Evolutionary conservation across 108 stramenopile genomes (phyloP), one percentile per base, ranked within the genome.

Genomic region (Cyclotella kingstonii): DNA sequence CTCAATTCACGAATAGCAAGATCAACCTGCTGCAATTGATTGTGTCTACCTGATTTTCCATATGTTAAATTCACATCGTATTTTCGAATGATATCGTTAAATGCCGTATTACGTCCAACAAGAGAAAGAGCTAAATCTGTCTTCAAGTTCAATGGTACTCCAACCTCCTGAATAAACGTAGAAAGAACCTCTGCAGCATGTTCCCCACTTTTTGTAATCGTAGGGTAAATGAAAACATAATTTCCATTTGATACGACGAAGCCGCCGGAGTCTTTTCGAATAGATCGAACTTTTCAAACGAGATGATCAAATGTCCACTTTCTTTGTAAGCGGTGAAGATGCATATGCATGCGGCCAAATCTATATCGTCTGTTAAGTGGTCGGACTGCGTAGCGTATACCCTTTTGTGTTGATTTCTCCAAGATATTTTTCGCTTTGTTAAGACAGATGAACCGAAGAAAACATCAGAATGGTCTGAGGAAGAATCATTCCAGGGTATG

Each of bases 371-470:
- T 39, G 6, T 27, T 27, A 3, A 72, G 2, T 6, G 70, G 70
- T 25, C 19, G 21, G 11, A 56, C 25, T 2, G 70, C 52, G n/a
- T 21, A 39, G 0, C 54, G 70, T 19, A 70, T 56, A 2, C 77
- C 77, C 41, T 60, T 54, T 42, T 78, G 77, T 7, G 77, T 73
- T 21, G 70, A 68, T 11, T 41, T 50, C 1, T 19, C 4, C 21
- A 78, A n/a, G 3, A 56, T 72, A 0, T 31, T 21, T 28, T 51
- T 54, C 28, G 77, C 70, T 27, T 46, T 60, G 15, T 60, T 44
- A 9, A 72, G n/a, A 14, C 65, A n/a, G n/a, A n/a, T n/a, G n/a
- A n/a, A n/a, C n/a, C n/a, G n/a, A n/a, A n/a, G n/a, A n/a, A n/a
- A n/a, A n/a, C n/a, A n/a, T n/a, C n/a, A n/a, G n/a, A n/a, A n/a